Percentiles rank a stretch among this genome's conserved stretches.
These are phyloP conservation scores for Jaapia argillacea DNA, from an alignment of 768 basidiomycete species.

Conservation along the genomic window DNA sequence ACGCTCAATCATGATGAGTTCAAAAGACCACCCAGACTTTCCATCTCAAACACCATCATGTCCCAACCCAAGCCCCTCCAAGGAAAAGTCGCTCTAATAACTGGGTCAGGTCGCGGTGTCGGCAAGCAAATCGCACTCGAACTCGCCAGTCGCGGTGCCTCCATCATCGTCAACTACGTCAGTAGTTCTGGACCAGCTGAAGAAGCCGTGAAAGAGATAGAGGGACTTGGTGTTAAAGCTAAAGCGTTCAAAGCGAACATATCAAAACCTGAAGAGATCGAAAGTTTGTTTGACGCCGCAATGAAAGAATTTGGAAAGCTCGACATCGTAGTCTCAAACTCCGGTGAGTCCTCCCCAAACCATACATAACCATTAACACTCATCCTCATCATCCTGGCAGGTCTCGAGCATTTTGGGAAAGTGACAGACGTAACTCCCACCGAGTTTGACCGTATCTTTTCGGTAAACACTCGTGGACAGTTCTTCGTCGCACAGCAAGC, in stretches of 20 bases:
- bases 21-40: too few species aligned
- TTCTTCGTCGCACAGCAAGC: background rate
- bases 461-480: background rate
- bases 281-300: conserved; percentile 13
- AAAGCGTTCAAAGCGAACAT: conserved; percentile 17
- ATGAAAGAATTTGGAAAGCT: conserved; percentile 18
- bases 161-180: conserved; percentile 14
- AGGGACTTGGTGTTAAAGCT: conserved; percentile 8
- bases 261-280: conserved; percentile 11
- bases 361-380: background rate
- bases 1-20: too few species aligned
- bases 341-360: conserved; percentile 7
- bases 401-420: background rate
- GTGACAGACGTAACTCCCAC: background rate
- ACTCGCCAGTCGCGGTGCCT: conserved; percentile 19
- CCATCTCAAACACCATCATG: too few species aligned
- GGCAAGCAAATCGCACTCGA: conserved; percentile 17
- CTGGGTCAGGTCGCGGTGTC: conserved; percentile 16
- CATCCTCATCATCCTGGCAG: background rate
- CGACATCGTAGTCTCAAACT: conserved; percentile 20
- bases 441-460: background rate
- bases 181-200: conserved; percentile 10
- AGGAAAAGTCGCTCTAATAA: conserved; percentile 19
- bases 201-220: conserved; percentile 7
- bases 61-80: conserved; percentile 6